These are phyloP conservation scores for Trametes polyzona DNA, from an alignment of 1,284 basidiomycete genomes.

Conservation along the genomic window DNA sequence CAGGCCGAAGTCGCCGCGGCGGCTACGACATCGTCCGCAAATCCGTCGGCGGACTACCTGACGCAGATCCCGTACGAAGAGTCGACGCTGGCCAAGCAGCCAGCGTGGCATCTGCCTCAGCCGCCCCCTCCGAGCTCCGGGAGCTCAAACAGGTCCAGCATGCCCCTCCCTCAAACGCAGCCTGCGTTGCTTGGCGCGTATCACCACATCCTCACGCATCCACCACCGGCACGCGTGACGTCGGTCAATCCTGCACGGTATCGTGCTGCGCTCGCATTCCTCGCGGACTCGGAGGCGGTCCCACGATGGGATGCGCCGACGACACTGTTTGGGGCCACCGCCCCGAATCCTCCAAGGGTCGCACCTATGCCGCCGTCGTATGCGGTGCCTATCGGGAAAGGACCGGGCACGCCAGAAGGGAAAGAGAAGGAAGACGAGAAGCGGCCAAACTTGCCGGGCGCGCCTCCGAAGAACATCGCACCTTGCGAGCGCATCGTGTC, in stretches of 20 bases:
- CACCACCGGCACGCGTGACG: slow-evolving; percentile 45
- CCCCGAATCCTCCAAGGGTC: slow-evolving; percentile 61
- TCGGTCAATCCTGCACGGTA: slow-evolving; percentile 62
- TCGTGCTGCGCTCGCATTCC: slow-evolving; percentile 68
- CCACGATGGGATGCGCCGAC: slow-evolving; percentile 70
- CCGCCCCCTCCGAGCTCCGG: slow-evolving; percentile 30
- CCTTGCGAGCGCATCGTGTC: slow-evolving; percentile 55
- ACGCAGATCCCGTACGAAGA: slow-evolving; percentile 70
- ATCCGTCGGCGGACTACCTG: slow-evolving; percentile 62
- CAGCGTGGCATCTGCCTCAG: slow-evolving; percentile 70
- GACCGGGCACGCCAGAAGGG: slow-evolving; percentile 24
- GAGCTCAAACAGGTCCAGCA: slow-evolving; percentile 13
- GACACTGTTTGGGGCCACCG: slow-evolving; percentile 59
- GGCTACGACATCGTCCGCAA: slow-evolving; percentile 42
- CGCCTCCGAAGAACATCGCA: slow-evolving; percentile 56
- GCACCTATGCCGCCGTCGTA: slow-evolving; percentile 58
- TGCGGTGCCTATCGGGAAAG: slow-evolving; percentile 46
- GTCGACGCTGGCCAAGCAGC: slow-evolving; percentile 61
- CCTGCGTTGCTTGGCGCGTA: slow-evolving; percentile 68
- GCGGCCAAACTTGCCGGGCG: slow-evolving; percentile 51
- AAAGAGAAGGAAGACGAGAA: slow-evolving; percentile 46
- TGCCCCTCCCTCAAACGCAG: slow-evolving; percentile 49
- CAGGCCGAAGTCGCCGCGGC: slow-evolving; percentile 42
- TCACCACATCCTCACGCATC: slow-evolving; percentile 73
- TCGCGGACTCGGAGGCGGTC: slow-evolving; percentile 56